Percentiles rank a stretch among this genome's conserved stretches.
These are phyloP conservation scores for Neofusicoccum ribis DNA, from an alignment of 2,329 filamentous ascomycete genomes.

Conservation along the genomic window DNA sequence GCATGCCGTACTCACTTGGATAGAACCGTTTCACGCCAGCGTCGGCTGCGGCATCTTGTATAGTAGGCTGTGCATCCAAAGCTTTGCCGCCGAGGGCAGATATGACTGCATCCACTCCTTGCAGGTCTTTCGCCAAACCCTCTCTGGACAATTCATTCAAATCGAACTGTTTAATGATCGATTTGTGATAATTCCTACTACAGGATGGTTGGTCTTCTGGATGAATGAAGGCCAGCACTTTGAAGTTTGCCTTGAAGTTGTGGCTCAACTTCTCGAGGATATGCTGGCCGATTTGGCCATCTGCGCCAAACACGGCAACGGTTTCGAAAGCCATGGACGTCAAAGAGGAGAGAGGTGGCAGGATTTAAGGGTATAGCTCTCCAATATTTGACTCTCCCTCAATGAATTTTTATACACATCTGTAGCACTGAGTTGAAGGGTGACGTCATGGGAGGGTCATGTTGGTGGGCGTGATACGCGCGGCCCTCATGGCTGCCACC, in stretches of 20 bases:
- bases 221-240: conserved; percentile 21
- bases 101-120: conserved; percentile 27
- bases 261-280: conserved; percentile 22
- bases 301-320: conserved; percentile 23
- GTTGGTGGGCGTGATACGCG: background rate
- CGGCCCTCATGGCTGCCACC: background rate
- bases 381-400: background rate
- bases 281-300: conserved; percentile 22
- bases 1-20: conserved; percentile 30
- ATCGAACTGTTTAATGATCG: conserved; percentile 24
- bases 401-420: background rate
- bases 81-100: conserved; percentile 28
- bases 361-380: background rate
- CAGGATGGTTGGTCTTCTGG: conserved; percentile 6
- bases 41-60: conserved; percentile 30
- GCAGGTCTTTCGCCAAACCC: conserved; percentile 21
- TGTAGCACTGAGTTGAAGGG: background rate
- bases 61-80: conserved; percentile 23
- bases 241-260: conserved; percentile 14
- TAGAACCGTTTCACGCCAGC: conserved; percentile 31
- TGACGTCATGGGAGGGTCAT: background rate
- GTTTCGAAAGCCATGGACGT: conserved; percentile 12
- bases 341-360: background rate
- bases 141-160: conserved; percentile 14
- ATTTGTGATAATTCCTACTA: conserved; percentile 7